These are phyloP conservation scores for Diplocarpon mali DNA, from an alignment of 2,329 filamentous ascomycete genomes.

Conservation along the genomic window DNA sequence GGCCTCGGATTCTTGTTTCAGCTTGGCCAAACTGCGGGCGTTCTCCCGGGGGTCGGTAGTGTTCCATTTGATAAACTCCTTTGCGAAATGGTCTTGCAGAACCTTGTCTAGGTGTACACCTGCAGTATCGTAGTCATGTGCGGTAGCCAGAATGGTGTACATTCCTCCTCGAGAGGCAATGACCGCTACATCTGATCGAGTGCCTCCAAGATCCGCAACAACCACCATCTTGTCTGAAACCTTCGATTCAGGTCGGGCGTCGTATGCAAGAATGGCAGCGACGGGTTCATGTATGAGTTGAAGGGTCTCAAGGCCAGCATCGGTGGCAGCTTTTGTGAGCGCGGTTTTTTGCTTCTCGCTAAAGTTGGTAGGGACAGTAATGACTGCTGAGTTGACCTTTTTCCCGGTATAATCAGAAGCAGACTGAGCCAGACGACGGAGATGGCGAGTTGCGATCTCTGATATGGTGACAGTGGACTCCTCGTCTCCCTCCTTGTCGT, in stretches of 20 bases:
- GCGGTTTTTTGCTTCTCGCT: conserved; percentile 76
- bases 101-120: conserved; percentile 81
- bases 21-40: conserved; percentile 73
- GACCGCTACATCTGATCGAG: conserved; percentile 82
- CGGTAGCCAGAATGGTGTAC: conserved; percentile 88
- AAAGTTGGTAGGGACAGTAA: conserved; percentile 92
- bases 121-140: conserved; percentile 90
- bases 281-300: conserved; percentile 90
- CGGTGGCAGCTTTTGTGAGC: conserved; percentile 64
- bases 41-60: conserved; percentile 71
- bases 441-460: conserved; percentile 75
- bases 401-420: conserved; percentile 90
- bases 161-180: conserved; percentile 87
- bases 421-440: conserved; percentile 69
- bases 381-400: conserved; percentile 85
- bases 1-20: conserved; percentile 81
- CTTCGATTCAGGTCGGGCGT: conserved; percentile 67
- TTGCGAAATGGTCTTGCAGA: conserved; percentile 91
- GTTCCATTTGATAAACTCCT: conserved; percentile 98
- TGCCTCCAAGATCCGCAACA: conserved; percentile 87
- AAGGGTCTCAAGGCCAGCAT: conserved; percentile 75
- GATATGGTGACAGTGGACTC: conserved; percentile 62
- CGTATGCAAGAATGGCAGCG: conserved; percentile 80
- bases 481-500: conserved; percentile 59
- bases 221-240: conserved; percentile 80